A percentile compares a stretch with the other conserved stretches of the same genome.
These are phyloP conservation scores for Gautieria morchelliformis DNA, from an alignment of 768 basidiomycete genomes.

Conservation along the genomic window DNA sequence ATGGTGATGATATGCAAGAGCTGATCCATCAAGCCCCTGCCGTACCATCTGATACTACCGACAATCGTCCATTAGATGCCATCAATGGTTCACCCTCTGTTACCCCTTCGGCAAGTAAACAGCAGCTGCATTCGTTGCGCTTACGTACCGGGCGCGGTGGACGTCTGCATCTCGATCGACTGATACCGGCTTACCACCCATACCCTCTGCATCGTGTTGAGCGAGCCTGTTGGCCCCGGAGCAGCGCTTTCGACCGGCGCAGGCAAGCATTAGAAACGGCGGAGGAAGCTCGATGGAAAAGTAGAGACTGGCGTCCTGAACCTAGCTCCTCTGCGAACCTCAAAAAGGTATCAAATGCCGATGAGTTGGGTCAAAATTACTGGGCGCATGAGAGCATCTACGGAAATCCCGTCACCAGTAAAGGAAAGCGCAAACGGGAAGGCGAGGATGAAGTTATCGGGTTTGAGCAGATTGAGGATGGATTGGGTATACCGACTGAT, in stretches of 20 bases:
- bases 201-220: background rate
- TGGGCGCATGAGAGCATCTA: background rate
- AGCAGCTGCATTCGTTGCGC: conserved; percentile 45
- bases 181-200: conserved; percentile 22
- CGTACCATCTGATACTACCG: background rate
- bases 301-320: background rate
- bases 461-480: background rate
- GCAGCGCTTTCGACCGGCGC: background rate
- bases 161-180: conserved; percentile 68
- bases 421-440: background rate
- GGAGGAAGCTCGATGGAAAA: background rate
- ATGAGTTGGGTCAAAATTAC: background rate
- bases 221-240: background rate
- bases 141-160: conserved; percentile 79
- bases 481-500: background rate
- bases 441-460: background rate
- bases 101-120: conserved; percentile 12
- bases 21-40: too few relatives aligned
- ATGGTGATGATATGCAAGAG: background rate
- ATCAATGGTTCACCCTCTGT: background rate
- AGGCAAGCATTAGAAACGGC: background rate
- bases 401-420: background rate
- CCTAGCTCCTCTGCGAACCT: background rate
- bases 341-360: background rate
- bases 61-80: background rate